Evolutionary conservation across 441 rosid species (phyloP).

Genomic region (Manihot esculenta): DNA sequence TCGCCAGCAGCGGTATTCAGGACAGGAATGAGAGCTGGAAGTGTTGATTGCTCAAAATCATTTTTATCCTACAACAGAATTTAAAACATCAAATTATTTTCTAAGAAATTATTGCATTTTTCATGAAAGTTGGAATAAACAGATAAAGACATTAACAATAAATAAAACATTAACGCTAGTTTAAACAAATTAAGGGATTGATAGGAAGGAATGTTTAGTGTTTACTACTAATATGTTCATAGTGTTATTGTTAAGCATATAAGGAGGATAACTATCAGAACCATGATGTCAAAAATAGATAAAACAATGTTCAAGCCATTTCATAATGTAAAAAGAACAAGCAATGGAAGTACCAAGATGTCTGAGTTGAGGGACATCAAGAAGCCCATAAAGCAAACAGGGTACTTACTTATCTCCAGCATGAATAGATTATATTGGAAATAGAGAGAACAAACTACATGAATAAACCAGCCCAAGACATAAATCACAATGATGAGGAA

Average conservation of each 20-base stretch:
- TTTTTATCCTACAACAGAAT: slow-evolving; percentile 62
- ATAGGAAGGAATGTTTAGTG: background rate
- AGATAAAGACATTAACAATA: background rate
- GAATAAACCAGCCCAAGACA: slow-evolving; percentile 4
- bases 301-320: no score
- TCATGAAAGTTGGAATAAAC: background rate
- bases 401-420: background rate
- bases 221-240: background rate
- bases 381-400: background rate
- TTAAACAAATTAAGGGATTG: background rate
- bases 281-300: no score
- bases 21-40: slow-evolving; percentile 94
- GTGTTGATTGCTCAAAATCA: slow-evolving; percentile 84
- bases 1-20: slow-evolving; percentile 88
- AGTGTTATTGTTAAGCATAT: background rate
- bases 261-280: background rate
- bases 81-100: slow-evolving; percentile 15
- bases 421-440: background rate
- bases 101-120: background rate
- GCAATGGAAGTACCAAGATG: background rate
- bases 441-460: background rate
- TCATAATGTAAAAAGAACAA: background rate
- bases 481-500: slow-evolving; percentile 17
- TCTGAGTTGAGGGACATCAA: background rate
- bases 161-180: background rate